Conservation (phyloP, 106 monocot species). For the Alisma plantagoaquatica region DNA sequence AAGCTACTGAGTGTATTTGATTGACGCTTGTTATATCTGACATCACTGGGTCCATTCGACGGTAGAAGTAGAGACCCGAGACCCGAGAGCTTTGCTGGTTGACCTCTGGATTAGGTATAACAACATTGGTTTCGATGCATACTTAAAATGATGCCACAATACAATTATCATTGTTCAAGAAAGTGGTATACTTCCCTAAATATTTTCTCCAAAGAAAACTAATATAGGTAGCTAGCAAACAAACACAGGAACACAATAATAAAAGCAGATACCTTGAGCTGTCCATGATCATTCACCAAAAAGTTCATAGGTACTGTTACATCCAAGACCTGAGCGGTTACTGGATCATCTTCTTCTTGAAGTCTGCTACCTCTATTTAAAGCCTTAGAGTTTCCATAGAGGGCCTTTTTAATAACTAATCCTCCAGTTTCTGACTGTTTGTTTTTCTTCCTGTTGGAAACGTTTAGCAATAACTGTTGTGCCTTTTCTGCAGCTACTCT, state of each 20-base stretch:
- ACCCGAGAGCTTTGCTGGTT: too few relatives aligned
- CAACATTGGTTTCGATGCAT: too few relatives aligned
- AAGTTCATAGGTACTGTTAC: conserved; percentile 86
- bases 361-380: conserved; percentile 30
- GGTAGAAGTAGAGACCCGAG: too few relatives aligned
- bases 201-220: too few relatives aligned
- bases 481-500: conserved; percentile 71
- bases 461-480: conserved; percentile 65
- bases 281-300: conserved; percentile 60
- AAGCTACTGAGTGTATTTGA: too few relatives aligned
- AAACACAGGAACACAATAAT: background rate
- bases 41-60: too few relatives aligned
- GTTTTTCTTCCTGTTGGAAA: conserved; percentile 78
- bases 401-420: conserved; percentile 69
- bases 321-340: conserved; percentile 61
- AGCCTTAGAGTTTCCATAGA: conserved; percentile 62
- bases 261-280: conserved; percentile 55
- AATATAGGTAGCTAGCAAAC: too few relatives aligned
- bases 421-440: conserved; percentile 74
- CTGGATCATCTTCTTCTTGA: conserved; percentile 30
- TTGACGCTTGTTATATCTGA: too few relatives aligned
- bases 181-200: too few relatives aligned
- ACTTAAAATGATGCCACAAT: too few relatives aligned
- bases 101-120: too few relatives aligned
- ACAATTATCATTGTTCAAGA: too few relatives aligned